Conservation (phyloP, 768 basidiomycete species). For the Xerocomellus amylosporus region DNA sequence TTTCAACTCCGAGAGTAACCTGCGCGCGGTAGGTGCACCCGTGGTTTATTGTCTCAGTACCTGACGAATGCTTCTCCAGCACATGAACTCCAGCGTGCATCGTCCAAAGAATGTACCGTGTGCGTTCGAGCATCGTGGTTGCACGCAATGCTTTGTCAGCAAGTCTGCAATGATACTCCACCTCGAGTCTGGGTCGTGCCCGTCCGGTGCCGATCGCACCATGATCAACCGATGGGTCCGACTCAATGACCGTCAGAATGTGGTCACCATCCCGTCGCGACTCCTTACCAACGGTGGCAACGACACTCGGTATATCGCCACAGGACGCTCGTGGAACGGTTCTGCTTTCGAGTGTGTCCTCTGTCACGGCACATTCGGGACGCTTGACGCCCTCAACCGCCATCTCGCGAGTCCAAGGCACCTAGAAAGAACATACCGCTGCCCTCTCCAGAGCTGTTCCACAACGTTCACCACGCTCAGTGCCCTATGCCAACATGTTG, state of each 20-base stretch:
- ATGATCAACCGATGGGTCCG: constrained; percentile 38
- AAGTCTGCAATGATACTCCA: constrained; percentile 57
- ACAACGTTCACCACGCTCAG: constrained; percentile 50
- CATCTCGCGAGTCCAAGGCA: constrained; percentile 66
- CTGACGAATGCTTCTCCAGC: constrained; percentile 28
- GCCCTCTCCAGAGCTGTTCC: constrained; percentile 48
- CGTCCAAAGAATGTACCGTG: constrained; percentile 37
- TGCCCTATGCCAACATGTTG: constrained; percentile 60
- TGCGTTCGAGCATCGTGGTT: constrained; percentile 37
- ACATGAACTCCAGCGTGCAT: constrained; percentile 55
- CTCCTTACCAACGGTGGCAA: constrained; percentile 39
- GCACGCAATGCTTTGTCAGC: constrained; percentile 48
- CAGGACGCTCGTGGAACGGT: constrained; percentile 42
- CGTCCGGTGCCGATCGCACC: constrained; percentile 44
- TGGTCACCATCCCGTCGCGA: constrained; percentile 56
- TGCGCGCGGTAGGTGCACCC: constrained; percentile 13
- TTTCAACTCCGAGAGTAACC: constrained; percentile 35
- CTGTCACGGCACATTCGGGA: constrained; percentile 45
- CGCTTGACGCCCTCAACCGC: constrained; percentile 49
- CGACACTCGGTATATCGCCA: constrained; percentile 25
- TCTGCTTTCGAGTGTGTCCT: constrained; percentile 59
- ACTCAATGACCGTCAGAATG: constrained; percentile 41
- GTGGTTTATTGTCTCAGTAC: too few relatives aligned
- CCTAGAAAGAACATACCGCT: constrained; percentile 50
- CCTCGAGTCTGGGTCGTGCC: constrained; percentile 58